These are phyloP conservation scores for Volvox carteri DNA, from an alignment of 163 green algal genomes.

Conservation along the genomic window DNA sequence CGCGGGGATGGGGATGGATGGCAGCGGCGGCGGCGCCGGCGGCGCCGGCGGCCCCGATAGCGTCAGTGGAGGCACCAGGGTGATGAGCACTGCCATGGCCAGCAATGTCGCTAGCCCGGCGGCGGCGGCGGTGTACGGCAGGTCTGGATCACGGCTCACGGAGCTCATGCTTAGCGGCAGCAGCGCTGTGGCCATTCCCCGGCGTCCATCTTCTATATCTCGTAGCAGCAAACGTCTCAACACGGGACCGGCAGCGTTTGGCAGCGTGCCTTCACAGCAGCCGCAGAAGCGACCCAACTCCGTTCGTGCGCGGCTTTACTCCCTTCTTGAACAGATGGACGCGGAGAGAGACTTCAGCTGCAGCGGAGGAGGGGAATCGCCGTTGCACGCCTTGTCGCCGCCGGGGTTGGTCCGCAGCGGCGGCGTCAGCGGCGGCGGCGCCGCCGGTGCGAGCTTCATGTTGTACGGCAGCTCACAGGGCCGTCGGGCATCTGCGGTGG, in stretches of 20 bases:
- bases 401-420: neutral
- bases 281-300: slow-evolving; percentile 13
- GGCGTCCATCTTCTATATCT: neutral
- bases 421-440: neutral
- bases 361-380: neutral
- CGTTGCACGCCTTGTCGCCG: neutral
- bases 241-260: neutral
- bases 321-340: slow-evolving; percentile 22
- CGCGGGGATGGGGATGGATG: too few species aligned
- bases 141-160: neutral
- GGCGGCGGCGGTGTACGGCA: neutral
- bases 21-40: neutral
- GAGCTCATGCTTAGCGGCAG: neutral
- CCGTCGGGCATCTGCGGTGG: neutral
- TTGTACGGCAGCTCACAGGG: neutral
- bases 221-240: neutral
- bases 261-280: neutral
- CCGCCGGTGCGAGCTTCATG: neutral
- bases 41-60: neutral
- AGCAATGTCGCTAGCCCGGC: neutral
- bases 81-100: neutral
- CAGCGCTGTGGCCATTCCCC: neutral
- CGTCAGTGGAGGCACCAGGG: neutral
- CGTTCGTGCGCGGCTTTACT: neutral
- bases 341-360: neutral